Conservation (phyloP, 2,329 filamentous ascomycete genomes). For the Cryoendolithus antarcticus region DNA sequence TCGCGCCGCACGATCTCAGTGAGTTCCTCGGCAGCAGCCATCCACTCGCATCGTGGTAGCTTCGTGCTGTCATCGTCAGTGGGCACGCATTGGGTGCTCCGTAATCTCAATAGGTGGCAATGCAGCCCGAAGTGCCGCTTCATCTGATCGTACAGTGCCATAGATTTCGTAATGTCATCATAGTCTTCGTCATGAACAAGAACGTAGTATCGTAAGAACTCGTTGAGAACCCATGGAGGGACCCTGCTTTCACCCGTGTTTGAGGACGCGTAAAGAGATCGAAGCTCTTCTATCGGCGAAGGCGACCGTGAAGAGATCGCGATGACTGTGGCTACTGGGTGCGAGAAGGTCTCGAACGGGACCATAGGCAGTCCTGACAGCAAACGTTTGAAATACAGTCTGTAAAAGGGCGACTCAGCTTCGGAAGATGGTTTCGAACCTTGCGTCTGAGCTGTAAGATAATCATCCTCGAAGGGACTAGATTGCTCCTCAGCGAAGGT, state of each 20-base stretch:
- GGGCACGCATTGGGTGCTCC: conserved; percentile 72
- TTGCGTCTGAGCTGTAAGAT: conserved; percentile 27
- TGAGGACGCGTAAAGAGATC: conserved; percentile 74
- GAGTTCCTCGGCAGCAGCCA: conserved; percentile 75
- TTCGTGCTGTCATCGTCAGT: conserved; percentile 84
- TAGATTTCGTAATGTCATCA: conserved; percentile 83
- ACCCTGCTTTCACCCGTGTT: conserved; percentile 61
- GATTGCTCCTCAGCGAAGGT: conserved; percentile 54
- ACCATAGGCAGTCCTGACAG: conserved; percentile 67
- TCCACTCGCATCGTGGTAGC: conserved; percentile 75
- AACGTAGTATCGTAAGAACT: conserved; percentile 92
- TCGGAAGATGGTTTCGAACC: conserved; percentile 6
- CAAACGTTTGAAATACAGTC: conserved; percentile 69
- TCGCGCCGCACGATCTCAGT: conserved; percentile 44
- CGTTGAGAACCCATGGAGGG: conserved; percentile 77
- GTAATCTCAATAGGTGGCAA: conserved; percentile 77
- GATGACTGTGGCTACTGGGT: conserved; percentile 89
- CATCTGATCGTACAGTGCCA: conserved; percentile 92
- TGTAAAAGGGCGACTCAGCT: conserved; percentile 52
- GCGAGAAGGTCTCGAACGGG: conserved; percentile 84
- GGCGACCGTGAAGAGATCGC: conserved; percentile 83
- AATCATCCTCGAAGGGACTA: conserved; percentile 25
- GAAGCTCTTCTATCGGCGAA: conserved; percentile 73
- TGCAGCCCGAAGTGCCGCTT: conserved; percentile 95
- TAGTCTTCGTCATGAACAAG: conserved; percentile 92